Percentiles rank a stretch among this genome's conserved stretches.
These are phyloP conservation scores for Ophiognomonia clavigignenti-juglandacearum DNA, from an alignment of 2,329 filamentous ascomycete genomes.

Conservation along the genomic window DNA sequence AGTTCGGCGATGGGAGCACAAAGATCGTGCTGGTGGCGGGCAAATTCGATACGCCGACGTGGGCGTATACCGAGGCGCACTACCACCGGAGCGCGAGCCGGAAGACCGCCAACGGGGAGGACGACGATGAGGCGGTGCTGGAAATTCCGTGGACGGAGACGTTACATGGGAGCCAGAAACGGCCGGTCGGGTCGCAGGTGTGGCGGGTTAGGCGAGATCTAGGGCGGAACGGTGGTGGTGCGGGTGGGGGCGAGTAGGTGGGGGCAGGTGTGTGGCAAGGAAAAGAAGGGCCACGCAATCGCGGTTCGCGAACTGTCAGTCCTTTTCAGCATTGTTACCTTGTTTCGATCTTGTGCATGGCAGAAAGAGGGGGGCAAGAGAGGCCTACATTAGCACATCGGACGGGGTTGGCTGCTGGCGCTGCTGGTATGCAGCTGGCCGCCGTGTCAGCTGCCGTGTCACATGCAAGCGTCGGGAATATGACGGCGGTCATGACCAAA, in stretches of 20 bases:
- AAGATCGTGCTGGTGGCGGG: slow-evolving; percentile 62
- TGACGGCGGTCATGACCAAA: no score
- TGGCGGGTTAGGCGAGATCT: slow-evolving; percentile 63
- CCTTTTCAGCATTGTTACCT: no score
- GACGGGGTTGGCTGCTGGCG: no score
- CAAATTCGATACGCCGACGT: slow-evolving; percentile 62
- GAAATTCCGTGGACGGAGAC: slow-evolving; percentile 56
- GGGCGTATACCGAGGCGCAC: slow-evolving; percentile 64
- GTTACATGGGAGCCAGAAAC: slow-evolving; percentile 48
- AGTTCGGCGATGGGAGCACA: slow-evolving; percentile 35
- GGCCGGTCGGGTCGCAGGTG: slow-evolving; percentile 53
- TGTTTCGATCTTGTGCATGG: no score
- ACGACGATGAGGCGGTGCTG: slow-evolving; percentile 26
- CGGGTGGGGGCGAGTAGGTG: slow-evolving; percentile 1
- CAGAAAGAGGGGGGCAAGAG: no score
- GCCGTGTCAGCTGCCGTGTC: no score
- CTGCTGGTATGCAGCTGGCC: no score
- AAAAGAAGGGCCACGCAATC: background rate
- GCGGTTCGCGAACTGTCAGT: background rate
- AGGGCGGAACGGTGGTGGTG: slow-evolving; percentile 28
- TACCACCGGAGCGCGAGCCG: no score
- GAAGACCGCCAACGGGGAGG: slow-evolving; percentile 25
- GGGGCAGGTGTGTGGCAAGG: background rate
- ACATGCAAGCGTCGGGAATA: no score
- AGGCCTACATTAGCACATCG: no score